A percentile compares a stretch with the other conserved stretches of the same genome.
phyloP scores from a whole-genome alignment of 108 stramenopile genomes.

The Fragilaria crotonensis region DNA sequence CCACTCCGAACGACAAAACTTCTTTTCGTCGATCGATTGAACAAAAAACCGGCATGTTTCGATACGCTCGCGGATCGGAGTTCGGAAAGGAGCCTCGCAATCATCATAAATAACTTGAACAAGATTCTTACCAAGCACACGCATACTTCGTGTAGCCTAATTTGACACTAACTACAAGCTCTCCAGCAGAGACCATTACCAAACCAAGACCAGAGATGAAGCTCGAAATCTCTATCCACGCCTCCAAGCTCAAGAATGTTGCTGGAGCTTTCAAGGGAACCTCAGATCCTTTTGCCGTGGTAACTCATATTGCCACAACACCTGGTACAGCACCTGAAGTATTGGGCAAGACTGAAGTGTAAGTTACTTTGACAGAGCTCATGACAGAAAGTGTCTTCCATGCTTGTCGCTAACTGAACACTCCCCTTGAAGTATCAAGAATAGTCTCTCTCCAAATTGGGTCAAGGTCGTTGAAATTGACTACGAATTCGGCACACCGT shows the following conservation, averaged over 20 bases:
- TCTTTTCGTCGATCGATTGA: no score
- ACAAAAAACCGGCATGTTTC: no score
- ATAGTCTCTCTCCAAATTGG: slow-evolving; percentile 58
- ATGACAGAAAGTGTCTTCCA: neutral
- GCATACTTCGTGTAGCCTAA: no score
- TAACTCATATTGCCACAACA: slow-evolving; percentile 42
- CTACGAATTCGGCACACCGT: slow-evolving; percentile 56
- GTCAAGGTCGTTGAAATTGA: slow-evolving; percentile 38
- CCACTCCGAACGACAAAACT: no score
- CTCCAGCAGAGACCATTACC: no score
- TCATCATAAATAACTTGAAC: no score
- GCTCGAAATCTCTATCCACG: slow-evolving; percentile 37
- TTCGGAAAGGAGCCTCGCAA: no score
- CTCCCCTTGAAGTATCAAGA: slow-evolving; percentile 37
- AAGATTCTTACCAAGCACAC: no score
- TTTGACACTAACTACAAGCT: no score
- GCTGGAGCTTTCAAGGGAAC: slow-evolving; percentile 48
- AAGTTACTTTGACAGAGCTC: neutral
- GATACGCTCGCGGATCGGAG: no score
- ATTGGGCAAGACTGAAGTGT: slow-evolving; percentile 70
- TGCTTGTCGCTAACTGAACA: neutral
- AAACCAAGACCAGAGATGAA: slow-evolving; percentile 5
- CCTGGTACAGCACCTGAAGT: slow-evolving; percentile 41
- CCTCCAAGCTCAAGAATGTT: slow-evolving; percentile 58
- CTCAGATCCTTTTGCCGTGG: slow-evolving; percentile 72